Conservation (phyloP, 768 basidiomycete species). For the Asterophora lycoperdoides region DNA sequence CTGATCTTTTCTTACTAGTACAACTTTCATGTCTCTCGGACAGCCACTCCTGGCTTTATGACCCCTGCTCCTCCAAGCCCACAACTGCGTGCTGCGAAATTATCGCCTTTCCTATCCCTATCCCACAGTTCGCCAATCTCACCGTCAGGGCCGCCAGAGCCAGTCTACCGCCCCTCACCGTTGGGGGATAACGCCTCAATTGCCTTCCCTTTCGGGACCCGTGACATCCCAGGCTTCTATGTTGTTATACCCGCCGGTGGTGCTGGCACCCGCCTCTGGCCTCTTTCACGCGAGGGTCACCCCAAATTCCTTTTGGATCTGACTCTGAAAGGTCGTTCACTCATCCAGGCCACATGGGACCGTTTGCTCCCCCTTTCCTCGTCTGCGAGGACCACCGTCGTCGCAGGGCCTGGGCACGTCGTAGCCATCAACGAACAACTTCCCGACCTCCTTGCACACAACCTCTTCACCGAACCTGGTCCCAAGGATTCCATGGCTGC, state of each 20-base stretch:
- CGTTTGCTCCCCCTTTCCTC: conserved; percentile 77
- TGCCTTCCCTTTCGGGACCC: conserved; percentile 45
- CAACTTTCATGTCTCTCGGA: conserved; percentile 37
- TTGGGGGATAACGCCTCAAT: conserved; percentile 60
- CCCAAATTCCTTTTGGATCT: conserved; percentile 88
- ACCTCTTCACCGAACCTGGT: conserved; percentile 83
- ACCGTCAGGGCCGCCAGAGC: conserved; percentile 32
- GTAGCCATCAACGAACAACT: conserved; percentile 73
- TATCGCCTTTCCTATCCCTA: conserved; percentile 78
- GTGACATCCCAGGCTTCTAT: conserved; percentile 82
- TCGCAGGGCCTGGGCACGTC: conserved; percentile 77
- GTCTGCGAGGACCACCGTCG: conserved; percentile 67
- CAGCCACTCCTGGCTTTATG: conserved; percentile 51
- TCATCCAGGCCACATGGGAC: conserved; percentile 91
- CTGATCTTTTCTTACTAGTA: conserved; percentile 26
- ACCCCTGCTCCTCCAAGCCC: conserved; percentile 76
- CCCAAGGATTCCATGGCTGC: conserved; percentile 91
- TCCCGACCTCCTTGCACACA: conserved; percentile 64
- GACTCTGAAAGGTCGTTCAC: conserved; percentile 77
- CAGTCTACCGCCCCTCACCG: conserved; percentile 61
- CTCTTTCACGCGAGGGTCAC: conserved; percentile 76
- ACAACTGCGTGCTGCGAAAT: conserved; percentile 63
- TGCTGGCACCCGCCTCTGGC: conserved; percentile 87
- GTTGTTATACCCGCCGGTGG: conserved; percentile 89
- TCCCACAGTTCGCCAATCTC: conserved; percentile 45